Conservation (phyloP, 73 alveolate species). For the Effrenium voratum region DNA sequence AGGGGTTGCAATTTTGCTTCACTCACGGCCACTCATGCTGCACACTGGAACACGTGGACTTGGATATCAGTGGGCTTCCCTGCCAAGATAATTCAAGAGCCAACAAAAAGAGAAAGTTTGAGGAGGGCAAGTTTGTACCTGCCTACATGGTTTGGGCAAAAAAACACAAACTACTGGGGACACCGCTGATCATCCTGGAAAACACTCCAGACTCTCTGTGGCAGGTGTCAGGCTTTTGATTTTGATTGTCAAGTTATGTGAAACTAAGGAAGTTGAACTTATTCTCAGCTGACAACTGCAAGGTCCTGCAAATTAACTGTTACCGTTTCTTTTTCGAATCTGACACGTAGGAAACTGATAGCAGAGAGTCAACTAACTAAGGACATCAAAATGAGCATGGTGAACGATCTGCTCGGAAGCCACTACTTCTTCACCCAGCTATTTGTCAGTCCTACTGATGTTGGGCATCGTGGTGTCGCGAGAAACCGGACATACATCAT, state of each 20-base stretch:
- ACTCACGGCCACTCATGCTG: background rate
- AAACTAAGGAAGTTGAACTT: background rate
- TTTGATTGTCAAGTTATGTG: background rate
- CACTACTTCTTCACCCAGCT: background rate
- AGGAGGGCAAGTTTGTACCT: background rate
- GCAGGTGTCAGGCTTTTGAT: background rate
- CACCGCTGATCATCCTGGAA: background rate
- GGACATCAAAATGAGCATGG: background rate
- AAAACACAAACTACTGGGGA: background rate
- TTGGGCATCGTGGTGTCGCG: background rate
- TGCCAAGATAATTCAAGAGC: background rate
- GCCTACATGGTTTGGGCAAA: background rate
- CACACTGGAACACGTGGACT: background rate
- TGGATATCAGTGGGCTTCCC: background rate
- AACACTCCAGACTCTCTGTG: background rate
- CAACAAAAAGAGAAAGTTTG: background rate
- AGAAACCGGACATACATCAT: background rate
- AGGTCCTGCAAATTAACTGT: background rate
- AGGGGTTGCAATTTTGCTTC: background rate
- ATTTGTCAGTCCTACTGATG: background rate
- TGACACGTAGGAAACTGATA: no score
- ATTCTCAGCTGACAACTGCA: background rate
- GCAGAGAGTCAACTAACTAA: no score
- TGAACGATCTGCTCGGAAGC: background rate
- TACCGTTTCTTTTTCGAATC: background rate